Base-by-base conservation (phyloP, 345 rosid genomes). In the Citrus unshiu region DNA sequence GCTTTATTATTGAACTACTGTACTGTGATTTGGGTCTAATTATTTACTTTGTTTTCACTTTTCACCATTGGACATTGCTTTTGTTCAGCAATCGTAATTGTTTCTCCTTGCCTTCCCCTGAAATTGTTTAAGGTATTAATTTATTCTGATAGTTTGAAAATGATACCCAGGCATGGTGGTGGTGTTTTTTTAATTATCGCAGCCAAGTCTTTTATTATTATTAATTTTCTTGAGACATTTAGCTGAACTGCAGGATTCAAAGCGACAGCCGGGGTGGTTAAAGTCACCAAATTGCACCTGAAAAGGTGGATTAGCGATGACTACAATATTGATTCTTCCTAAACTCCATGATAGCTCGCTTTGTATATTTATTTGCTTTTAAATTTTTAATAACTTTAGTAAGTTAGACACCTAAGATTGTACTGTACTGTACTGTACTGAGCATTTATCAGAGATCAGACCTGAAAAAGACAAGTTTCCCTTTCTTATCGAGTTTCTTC, bases 201-300 rank as follows among this genome's bases (percentile, higher is more conserved):
- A 60, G 43, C 74, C 2, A 39, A 4, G 19, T 46, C 18, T 46
- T 46, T 3, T 46, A 46, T 46, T 13, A 46, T 46, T 46, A 46
- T 46, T 46, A 56, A 35, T 16, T 39, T 54, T 77, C 40, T 18
- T 19, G 60, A 37, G 22, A 72, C 35, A 3, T 24, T 37, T 30
- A 65, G 67, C 75, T 62, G 68, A 62, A 49, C 37, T 54, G 71
- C 12, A 72, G 70, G 71, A 30, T 56, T 70, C 74, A 57, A 64
- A 14, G 82, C 56, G 35, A 46, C 58, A 58, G 30, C 51, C 62
- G 6, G 35, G 6, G 35, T 69, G 16, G 43, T 27, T 30, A 32
- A 74, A 57, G 73, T 67, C 79, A 56, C 66, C 29, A 37, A 32
- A 30, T 35, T 24, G 37, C 24, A 54, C 66, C 39, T 24, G 14